These are phyloP conservation scores for Xylariales sp. DNA, from an alignment of 2,329 filamentous ascomycete genomes.

Conservation along the genomic window DNA sequence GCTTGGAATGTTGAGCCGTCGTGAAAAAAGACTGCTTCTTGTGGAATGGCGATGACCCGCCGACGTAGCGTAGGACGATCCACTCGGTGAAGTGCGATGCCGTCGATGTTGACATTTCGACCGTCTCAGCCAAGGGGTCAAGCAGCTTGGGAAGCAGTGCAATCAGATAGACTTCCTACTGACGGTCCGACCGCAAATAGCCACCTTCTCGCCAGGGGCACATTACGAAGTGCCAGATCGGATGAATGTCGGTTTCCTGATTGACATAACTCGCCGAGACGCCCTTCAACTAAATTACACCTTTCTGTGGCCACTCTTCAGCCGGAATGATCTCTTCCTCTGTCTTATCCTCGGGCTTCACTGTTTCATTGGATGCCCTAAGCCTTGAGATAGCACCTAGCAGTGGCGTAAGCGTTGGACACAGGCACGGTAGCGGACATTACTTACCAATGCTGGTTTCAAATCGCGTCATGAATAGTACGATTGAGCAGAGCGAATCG, in stretches of 20 bases:
- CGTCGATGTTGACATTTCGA: slow-evolving; percentile 30
- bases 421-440: slow-evolving; percentile 22
- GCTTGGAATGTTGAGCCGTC: slow-evolving; percentile 28
- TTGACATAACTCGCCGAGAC: slow-evolving; percentile 23
- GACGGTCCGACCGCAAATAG: slow-evolving; percentile 28
- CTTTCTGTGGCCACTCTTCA: slow-evolving; percentile 24
- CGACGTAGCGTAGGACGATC: slow-evolving; percentile 29
- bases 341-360: slow-evolving; percentile 17
- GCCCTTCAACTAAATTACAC: slow-evolving; percentile 18
- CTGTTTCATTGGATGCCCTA: slow-evolving; percentile 19
- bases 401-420: not conserved
- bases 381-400: slow-evolving; percentile 27
- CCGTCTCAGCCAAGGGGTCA: slow-evolving; percentile 21
- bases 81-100: slow-evolving; percentile 24
- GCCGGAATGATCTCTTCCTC: slow-evolving; percentile 19
- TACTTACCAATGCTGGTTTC: slow-evolving; percentile 7
- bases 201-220: slow-evolving; percentile 27
- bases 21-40: slow-evolving; percentile 38
- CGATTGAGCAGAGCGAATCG: slow-evolving; percentile 20
- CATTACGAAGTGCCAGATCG: slow-evolving; percentile 23
- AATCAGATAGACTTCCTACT: slow-evolving; percentile 37
- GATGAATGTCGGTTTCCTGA: slow-evolving; percentile 1
- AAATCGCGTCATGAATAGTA: slow-evolving; percentile 11
- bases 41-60: slow-evolving; percentile 36
- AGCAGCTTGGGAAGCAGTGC: slow-evolving; percentile 34